Base-by-base conservation (phyloP, 495 filamentous ascomycete species). In the Bombardia bombarda region DNA sequence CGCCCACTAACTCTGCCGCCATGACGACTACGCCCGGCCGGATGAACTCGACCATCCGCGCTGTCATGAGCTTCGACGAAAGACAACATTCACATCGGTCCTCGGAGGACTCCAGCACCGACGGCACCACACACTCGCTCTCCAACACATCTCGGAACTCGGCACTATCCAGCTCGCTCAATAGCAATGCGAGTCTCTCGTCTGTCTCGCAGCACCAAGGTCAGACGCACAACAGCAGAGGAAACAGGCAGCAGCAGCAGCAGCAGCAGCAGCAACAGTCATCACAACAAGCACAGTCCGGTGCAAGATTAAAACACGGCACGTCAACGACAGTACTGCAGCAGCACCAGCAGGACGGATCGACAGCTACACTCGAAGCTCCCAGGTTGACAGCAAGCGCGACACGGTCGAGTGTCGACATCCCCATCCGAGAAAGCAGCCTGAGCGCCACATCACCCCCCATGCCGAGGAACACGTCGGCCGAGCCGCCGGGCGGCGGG, bases 121-220 rank as follows among this genome's bases (percentile, higher is more conserved):
- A 61, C 38, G 48, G 47, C 32, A 43, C 43, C 67, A n/a, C 34
- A 37, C 10, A 22, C 34, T 59, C 51, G 9, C 35, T 12, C 6
- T 31, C 63, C 34, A 39, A n/a, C 26, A 28, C 57, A 30, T 58
- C 63, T 22, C 55, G 63, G 31, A 61, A 67, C 45, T 70, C 67
- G 32, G 62, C 57, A n/a, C 66, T 72, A 26, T 69, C 70, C 25
- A 71, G 68, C 53, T 71, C 68, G 8, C 46, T 67, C 19, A 64
- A 62, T 35, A 73, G 70, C 55, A 69, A 58, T 45, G 45, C 56
- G 41, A 73, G 66, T 53, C 60, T 58, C 38, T 54, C 53, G 1
- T 52, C 60, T 12, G 37, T 46, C 9, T 69, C 66, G 7, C 65
- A 65, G 38, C 46, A 57, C 10, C 53, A 51, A 19, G 25, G 53